Base-by-base conservation (phyloP, 2,329 filamentous ascomycete genomes). In the Pseudogymnoascus sp. region DNA sequence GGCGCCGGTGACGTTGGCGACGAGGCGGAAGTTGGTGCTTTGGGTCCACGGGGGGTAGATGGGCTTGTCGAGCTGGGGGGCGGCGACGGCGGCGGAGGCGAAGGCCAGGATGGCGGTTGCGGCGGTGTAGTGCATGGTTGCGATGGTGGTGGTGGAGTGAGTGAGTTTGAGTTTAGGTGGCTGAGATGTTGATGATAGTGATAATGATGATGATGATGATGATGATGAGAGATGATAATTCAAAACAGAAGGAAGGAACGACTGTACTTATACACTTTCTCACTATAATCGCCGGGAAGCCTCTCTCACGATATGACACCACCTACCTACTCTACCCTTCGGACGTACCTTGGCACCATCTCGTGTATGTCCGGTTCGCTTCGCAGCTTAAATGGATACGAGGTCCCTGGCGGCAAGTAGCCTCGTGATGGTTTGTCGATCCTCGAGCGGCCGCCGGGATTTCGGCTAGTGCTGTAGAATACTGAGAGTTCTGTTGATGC, bases 1-100 rank as follows among this genome's bases (percentile, higher is more conserved):
- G 37, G 68, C 68, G 13, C 73, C 74, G 7, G 77, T 79, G 41
- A 81, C 77, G 65, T 81, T 79, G 69, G 78, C 76, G 19, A 79
- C 72, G 28, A 81, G 74, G 39, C 72, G 74, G 73, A 81, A 81
- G 62, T 62, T 62, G 5, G 36, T 36, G 14, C 64, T 64, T 13
- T 21, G 51, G 6, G 64, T 60, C 2, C 60, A 65, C n/a, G 67
- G 66, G 19, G 69, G 68, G 13, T 65, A 68, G 13, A 61, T 65
- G 63, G 16, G 63, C 51, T 64, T 66, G 31, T 11, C 31, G 13
- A 37, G n/a, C 10, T 61, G 63, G 6, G 64, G 62, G 6, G 62
- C 62, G 34, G 61, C 61, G 28, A 28, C 36, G 4, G 68, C 67
- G 68, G 68, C 67, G 19, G 67, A 63, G 19, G 68, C 60, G 41